Conservation (phyloP, 139 green algal species). For the Chlorella ohadii region DNA sequence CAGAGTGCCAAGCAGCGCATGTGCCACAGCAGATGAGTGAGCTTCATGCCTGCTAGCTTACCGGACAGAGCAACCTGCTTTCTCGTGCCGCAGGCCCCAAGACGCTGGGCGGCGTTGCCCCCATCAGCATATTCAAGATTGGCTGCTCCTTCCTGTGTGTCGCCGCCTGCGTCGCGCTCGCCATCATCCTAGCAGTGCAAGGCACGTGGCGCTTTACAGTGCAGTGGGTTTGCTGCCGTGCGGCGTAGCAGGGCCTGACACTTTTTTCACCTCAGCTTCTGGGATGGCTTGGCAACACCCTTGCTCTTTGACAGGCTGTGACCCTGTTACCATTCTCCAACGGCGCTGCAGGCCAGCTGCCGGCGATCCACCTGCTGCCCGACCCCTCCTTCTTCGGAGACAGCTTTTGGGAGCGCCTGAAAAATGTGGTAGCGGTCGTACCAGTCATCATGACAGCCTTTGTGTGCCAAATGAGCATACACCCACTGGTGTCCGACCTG, state of each 20-base stretch:
- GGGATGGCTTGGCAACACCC: too few relatives aligned
- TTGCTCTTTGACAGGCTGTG: too few relatives aligned
- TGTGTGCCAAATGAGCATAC: slow-evolving; percentile 33
- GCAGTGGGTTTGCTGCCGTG: too few relatives aligned
- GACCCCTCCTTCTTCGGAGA: slow-evolving; percentile 8
- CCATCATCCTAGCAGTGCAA: neutral
- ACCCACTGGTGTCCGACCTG: slow-evolving; percentile 25
- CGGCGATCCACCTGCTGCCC: slow-evolving; percentile 16
- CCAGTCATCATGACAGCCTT: slow-evolving; percentile 38
- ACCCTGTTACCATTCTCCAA: too few relatives aligned
- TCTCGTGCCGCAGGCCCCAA: slow-evolving; percentile 5
- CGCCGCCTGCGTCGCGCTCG: neutral
- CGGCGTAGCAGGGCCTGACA: too few relatives aligned
- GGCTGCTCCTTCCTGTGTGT: slow-evolving; percentile 3
- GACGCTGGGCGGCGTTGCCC: slow-evolving; percentile 20
- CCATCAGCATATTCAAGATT: slow-evolving; percentile 2
- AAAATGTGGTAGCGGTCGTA: neutral
- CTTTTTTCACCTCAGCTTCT: too few relatives aligned
- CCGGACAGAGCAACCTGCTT: too few relatives aligned
- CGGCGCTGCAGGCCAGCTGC: slow-evolving; percentile 6
- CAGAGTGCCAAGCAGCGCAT: too few relatives aligned
- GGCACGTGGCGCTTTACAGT: too few relatives aligned
- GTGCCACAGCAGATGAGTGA: too few relatives aligned
- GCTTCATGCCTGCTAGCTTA: too few relatives aligned
- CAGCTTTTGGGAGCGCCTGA: neutral